Evolutionary conservation across 202 grass and related monocot genomes (phyloP).

Genomic region (Brachypodium distachyon): DNA sequence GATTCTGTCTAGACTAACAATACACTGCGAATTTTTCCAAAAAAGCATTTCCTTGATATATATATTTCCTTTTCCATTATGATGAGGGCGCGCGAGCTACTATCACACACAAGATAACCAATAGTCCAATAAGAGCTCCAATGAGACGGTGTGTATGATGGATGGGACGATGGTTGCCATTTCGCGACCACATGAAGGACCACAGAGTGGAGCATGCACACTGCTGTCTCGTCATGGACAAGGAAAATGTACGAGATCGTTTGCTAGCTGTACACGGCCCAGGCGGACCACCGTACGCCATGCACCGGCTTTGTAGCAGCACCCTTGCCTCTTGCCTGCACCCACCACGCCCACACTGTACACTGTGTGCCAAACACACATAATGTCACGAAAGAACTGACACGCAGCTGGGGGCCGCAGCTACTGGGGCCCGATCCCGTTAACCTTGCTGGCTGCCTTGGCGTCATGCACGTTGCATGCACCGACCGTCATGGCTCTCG

Average conservation of each 20-base stretch:
- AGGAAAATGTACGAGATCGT: constrained; percentile 15
- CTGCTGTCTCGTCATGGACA: constrained; percentile 23
- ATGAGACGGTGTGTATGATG: constrained; percentile 3
- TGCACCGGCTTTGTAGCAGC: too few species aligned
- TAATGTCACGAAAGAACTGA: not conserved
- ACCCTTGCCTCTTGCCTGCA: not conserved
- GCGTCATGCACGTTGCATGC: not conserved
- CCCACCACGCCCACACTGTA: not conserved
- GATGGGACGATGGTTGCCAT: constrained; percentile 2
- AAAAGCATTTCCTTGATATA: not conserved
- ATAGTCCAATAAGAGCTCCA: constrained; percentile 9
- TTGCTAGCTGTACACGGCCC: constrained; percentile 17
- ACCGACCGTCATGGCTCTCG: not conserved
- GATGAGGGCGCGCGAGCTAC: not conserved
- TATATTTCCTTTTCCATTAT: not conserved
- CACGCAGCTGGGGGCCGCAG: not conserved
- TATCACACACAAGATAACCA: not conserved
- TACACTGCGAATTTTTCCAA: not conserved
- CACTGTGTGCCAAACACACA: not conserved
- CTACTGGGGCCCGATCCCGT: not conserved
- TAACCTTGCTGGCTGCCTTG: not conserved
- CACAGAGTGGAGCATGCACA: constrained; percentile 1
- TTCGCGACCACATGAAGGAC: constrained; percentile 32
- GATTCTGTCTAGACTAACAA: not conserved
- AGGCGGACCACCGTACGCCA: constrained; percentile 19